These are phyloP conservation scores for Fonsecaea monophora DNA, from an alignment of 2,329 filamentous ascomycete species.

Conservation along the genomic window DNA sequence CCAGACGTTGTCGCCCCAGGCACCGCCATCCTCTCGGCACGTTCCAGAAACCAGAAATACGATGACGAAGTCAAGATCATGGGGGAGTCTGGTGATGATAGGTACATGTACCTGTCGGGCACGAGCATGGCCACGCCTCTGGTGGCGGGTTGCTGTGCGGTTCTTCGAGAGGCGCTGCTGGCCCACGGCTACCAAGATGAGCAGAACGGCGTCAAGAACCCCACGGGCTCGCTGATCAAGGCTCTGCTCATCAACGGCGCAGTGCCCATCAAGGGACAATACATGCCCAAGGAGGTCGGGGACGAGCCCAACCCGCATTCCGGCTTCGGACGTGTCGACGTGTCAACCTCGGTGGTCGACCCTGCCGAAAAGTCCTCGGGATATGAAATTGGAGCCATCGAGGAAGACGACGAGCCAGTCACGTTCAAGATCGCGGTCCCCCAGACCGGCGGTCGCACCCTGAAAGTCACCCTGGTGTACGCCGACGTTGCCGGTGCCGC, in stretches of 20 bases:
- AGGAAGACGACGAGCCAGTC: conserved; percentile 16
- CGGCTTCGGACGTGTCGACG: conserved; percentile 38
- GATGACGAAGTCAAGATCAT: conserved; percentile 2
- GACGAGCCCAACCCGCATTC: conserved; percentile 19
- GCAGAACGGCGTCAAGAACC: conserved; percentile 6
- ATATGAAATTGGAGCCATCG: conserved; percentile 20
- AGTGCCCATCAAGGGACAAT: conserved; percentile 31
- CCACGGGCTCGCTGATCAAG: conserved; percentile 41
- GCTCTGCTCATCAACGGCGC: conserved; percentile 42
- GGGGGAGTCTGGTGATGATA: not conserved
- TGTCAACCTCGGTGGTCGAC: not conserved
- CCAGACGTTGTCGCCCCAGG: conserved; percentile 42
- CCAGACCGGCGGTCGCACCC: not conserved
- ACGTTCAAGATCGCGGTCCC: conserved; percentile 37
- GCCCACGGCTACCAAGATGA: not conserved
- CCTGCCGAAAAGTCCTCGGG: conserved; percentile 24
- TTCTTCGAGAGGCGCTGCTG: conserved; percentile 36
- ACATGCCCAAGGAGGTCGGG: conserved; percentile 31
- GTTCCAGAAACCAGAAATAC: not conserved
- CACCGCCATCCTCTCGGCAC: conserved; percentile 27
- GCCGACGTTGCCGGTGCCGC: conserved; percentile 24
- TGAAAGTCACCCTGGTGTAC: not conserved
- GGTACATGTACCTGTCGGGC: conserved; percentile 29
- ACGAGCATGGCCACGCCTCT: conserved; percentile 42
- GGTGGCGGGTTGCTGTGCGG: conserved; percentile 39